These are phyloP conservation scores for Penicillium freii DNA, from an alignment of 2,329 filamentous ascomycete genomes.

Conservation along the genomic window DNA sequence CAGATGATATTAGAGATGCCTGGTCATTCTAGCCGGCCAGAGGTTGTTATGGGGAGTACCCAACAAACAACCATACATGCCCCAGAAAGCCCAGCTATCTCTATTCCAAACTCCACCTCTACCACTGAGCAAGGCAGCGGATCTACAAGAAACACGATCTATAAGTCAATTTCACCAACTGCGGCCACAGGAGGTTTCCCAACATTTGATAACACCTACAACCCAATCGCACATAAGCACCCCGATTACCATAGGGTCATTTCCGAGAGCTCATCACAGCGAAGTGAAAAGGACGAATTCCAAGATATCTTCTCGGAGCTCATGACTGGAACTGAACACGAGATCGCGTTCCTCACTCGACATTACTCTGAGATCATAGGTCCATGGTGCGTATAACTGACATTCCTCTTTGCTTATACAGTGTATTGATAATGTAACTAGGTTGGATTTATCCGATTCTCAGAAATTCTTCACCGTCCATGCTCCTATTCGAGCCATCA, in stretches of 20 bases:
- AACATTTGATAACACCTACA: conserved; percentile 2
- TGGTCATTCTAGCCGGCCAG: neutral
- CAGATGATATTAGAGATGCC: neutral
- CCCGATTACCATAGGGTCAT: conserved; percentile 2
- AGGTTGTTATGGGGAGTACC: neutral
- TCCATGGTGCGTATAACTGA: conserved; percentile 31
- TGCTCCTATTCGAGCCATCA: conserved; percentile 39
- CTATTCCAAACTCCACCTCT: neutral
- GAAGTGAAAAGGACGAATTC: conserved; percentile 32
- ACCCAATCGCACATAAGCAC: neutral
- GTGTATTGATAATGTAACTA: conserved; percentile 18
- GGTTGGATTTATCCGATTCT: conserved; percentile 42
- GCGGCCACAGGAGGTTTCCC: conserved; percentile 1
- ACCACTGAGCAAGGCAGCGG: neutral
- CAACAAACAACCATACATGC: neutral
- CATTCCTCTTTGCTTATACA: neutral
- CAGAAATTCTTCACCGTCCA: conserved; percentile 41
- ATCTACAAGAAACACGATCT: conserved; percentile 3
- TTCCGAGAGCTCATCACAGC: conserved; percentile 20
- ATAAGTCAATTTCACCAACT: conserved; percentile 13
- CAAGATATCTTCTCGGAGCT: conserved; percentile 39
- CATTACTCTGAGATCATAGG: conserved; percentile 39
- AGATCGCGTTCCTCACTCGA: conserved; percentile 39
- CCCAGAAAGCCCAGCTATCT: neutral
- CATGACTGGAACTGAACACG: conserved; percentile 39